Evolutionary conservation across 2,329 filamentous ascomycete species (phyloP).

Genomic region (Ophioceras dolichostomum): DNA sequence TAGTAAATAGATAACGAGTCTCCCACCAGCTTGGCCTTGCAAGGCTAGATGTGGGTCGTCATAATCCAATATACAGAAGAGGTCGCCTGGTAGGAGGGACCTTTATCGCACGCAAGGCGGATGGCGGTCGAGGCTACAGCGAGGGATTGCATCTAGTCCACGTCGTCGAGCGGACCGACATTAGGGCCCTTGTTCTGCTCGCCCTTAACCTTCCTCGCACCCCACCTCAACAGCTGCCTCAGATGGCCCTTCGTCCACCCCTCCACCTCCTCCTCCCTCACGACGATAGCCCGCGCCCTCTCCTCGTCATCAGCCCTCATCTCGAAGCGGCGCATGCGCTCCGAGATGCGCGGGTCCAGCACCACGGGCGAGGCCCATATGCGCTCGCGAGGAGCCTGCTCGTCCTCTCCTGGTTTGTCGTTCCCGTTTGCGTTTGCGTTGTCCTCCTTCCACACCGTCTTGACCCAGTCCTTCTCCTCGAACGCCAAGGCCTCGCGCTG

Average conservation of each 20-base stretch:
- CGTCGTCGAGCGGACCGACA: constrained; percentile 10
- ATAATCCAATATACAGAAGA: too few relatives aligned
- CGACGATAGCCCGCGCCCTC: constrained; percentile 46
- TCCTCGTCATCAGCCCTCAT: constrained; percentile 58
- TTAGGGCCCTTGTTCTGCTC: constrained; percentile 24
- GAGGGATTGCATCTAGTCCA: too few relatives aligned
- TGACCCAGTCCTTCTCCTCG: constrained; percentile 77
- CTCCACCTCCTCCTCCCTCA: constrained; percentile 57
- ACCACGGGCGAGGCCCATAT: constrained; percentile 68
- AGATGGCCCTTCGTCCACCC: constrained; percentile 54
- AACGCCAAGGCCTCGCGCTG: constrained; percentile 51
- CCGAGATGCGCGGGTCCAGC: constrained; percentile 62
- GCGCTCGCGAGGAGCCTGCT: constrained; percentile 34
- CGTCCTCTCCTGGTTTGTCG: constrained; percentile 3
- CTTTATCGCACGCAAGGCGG: too few relatives aligned
- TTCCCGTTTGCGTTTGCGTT: constrained; percentile 15
- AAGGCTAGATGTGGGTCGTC: too few relatives aligned
- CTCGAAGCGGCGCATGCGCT: constrained; percentile 71
- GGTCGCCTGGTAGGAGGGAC: too few relatives aligned
- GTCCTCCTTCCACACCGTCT: constrained; percentile 53
- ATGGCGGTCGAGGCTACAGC: too few relatives aligned
- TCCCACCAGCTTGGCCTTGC: too few relatives aligned
- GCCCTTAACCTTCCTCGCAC: constrained; percentile 23
- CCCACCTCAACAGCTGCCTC: constrained; percentile 40
- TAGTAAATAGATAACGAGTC: too few relatives aligned